A percentile compares a stretch with the other conserved stretches of the same genome.
Evolutionary conservation across 2,329 filamentous ascomycete species (phyloP).

Genomic region (Eurotiales sp.): DNA sequence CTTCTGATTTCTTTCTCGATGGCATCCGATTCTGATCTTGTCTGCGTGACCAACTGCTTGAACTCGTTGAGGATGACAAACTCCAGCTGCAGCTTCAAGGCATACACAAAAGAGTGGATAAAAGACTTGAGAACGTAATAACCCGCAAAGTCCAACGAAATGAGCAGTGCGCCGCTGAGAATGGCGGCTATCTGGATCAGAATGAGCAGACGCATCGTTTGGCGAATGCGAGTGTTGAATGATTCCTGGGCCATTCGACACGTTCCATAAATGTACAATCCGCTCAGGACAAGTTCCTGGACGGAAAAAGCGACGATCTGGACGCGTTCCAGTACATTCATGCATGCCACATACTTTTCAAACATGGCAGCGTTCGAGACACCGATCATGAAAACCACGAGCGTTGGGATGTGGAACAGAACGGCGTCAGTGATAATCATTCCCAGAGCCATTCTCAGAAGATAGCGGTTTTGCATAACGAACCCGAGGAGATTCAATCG

Average conservation of each 20-base stretch:
- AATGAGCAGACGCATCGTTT: constrained; percentile 9
- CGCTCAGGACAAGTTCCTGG: constrained; percentile 48
- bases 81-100: constrained; percentile 13
- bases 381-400: constrained; percentile 25
- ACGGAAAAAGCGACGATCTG: constrained; percentile 49
- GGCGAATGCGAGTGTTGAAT: constrained; percentile 10
- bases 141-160: constrained; percentile 4
- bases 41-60: constrained; percentile 2
- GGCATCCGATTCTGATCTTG: background rate
- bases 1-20: background rate
- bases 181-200: constrained; percentile 8
- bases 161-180: constrained; percentile 2
- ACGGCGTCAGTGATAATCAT: constrained; percentile 39
- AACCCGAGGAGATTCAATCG: constrained; percentile 37
- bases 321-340: constrained; percentile 44
- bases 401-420: constrained; percentile 34
- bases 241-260: constrained; percentile 22
- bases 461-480: constrained; percentile 12
- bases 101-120: constrained; percentile 15
- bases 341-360: constrained; percentile 23
- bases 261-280: constrained; percentile 48
- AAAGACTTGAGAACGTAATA: constrained; percentile 15
- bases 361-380: constrained; percentile 14
- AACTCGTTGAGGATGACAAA: constrained; percentile 16
- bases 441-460: constrained; percentile 25